Percentiles rank a stretch among this genome's conserved stretches.
These are phyloP conservation scores for Ambrosia hybrid DNA, from an alignment of 140 eudicot genomes.

Conservation along the genomic window DNA sequence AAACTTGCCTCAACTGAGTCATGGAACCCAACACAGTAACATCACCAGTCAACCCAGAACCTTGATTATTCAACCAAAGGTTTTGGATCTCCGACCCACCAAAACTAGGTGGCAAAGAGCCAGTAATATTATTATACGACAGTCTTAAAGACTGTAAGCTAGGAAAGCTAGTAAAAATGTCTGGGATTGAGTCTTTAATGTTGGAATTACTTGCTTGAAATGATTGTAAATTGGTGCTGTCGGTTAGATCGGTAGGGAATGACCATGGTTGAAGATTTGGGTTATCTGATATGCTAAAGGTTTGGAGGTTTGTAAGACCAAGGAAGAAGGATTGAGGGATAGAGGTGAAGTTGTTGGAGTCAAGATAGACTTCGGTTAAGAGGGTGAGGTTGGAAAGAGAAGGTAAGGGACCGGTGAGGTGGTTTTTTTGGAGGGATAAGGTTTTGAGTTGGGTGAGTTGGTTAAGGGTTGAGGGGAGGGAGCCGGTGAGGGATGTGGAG, in stretches of 20 bases:
- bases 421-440: conserved; percentile 52
- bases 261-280: conserved; percentile 50
- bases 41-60: conserved; percentile 48
- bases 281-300: conserved; percentile 50
- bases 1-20: conserved; percentile 61
- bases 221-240: conserved; percentile 33
- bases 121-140: conserved; percentile 65
- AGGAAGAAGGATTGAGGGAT: conserved; percentile 44
- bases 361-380: conserved; percentile 47
- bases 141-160: conserved; percentile 51
- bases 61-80: conserved; percentile 75
- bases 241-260: conserved; percentile 47
- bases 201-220: conserved; percentile 51
- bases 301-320: conserved; percentile 51
- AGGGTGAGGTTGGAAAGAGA: conserved; percentile 54
- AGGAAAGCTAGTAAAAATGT: conserved; percentile 52
- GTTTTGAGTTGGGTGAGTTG: conserved; percentile 59
- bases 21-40: conserved; percentile 56
- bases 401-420: conserved; percentile 63
- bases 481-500: conserved; percentile 52
- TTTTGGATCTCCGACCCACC: conserved; percentile 49
- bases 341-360: conserved; percentile 52
- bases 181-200: conserved; percentile 68
- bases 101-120: conserved; percentile 54
- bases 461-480: conserved; percentile 51